Evolutionary conservation across 75 land plant genomes (phyloP).

Genomic region (Cryptomeria japonica): DNA sequence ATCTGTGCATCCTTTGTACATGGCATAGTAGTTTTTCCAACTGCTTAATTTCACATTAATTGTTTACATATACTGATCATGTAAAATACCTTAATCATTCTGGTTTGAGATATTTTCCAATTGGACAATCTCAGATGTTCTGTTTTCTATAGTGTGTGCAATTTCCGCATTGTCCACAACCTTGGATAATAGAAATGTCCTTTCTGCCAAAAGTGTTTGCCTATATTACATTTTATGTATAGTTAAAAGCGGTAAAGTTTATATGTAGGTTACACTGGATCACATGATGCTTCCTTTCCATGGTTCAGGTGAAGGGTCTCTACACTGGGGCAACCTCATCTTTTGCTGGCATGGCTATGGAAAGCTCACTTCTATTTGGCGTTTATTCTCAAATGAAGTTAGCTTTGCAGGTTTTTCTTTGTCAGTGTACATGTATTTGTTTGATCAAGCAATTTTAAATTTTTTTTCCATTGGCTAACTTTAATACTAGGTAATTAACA

Average conservation of each 20-base stretch:
- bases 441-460: neutral
- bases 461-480: neutral
- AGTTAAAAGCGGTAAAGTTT: neutral
- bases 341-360: constrained; percentile 87
- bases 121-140: neutral
- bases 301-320: constrained; percentile 76
- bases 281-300: constrained; percentile 3
- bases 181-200: neutral
- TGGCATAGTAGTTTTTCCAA: neutral
- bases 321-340: constrained; percentile 96
- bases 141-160: neutral
- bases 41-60: neutral
- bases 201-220: neutral
- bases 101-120: neutral
- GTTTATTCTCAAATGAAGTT: constrained; percentile 81
- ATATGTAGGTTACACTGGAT: neutral
- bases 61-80: neutral
- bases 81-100: neutral
- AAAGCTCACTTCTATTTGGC: constrained; percentile 93
- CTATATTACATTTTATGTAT: constrained; percentile 2
- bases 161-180: neutral
- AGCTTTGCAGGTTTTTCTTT: constrained; percentile 66
- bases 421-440: neutral
- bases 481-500: neutral
- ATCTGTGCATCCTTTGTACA: neutral